Percentiles rank a stretch among this genome's conserved stretches.
Evolutionary conservation across 371 early-diverging fungal species (phyloP).

Genomic region (Rhizomucor pusillus): DNA sequence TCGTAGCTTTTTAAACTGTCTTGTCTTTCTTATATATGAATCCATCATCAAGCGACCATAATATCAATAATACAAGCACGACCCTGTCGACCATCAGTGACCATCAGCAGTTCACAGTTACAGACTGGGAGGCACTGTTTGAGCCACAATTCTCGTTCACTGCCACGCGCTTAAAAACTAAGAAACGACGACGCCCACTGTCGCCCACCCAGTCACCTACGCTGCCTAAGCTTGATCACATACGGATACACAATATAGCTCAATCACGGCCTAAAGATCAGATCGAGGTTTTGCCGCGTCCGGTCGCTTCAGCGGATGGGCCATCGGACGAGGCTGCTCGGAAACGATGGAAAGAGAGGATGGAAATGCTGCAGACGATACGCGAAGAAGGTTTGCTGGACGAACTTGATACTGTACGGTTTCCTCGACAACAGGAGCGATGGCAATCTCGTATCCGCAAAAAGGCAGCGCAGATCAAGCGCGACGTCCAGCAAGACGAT

Average conservation of each 20-base stretch:
- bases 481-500: constrained; percentile 1
- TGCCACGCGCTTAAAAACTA: neutral
- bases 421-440: neutral
- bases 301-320: constrained; percentile 2
- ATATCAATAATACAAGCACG: no score
- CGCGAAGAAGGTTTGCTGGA: constrained; percentile 7
- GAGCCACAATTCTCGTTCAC: constrained; percentile 14
- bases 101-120: no score
- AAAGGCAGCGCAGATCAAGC: constrained; percentile 3
- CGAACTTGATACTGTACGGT: neutral
- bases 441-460: constrained; percentile 4
- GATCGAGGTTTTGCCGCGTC: constrained; percentile 6
- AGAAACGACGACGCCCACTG: constrained; percentile 5
- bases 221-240: constrained; percentile 5
- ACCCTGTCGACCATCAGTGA: no score
- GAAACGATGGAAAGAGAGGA: constrained; percentile 3
- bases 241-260: neutral
- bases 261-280: neutral
- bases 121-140: constrained; percentile 19
- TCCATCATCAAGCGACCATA: no score
- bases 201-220: constrained; percentile 7
- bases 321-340: neutral
- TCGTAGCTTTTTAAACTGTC: no score
- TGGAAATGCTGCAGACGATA: constrained; percentile 8
- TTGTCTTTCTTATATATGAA: no score